phyloP scores from a whole-genome alignment of 1,139 yeast genomes.

The Barnettozyma hawaiiensis region DNA sequence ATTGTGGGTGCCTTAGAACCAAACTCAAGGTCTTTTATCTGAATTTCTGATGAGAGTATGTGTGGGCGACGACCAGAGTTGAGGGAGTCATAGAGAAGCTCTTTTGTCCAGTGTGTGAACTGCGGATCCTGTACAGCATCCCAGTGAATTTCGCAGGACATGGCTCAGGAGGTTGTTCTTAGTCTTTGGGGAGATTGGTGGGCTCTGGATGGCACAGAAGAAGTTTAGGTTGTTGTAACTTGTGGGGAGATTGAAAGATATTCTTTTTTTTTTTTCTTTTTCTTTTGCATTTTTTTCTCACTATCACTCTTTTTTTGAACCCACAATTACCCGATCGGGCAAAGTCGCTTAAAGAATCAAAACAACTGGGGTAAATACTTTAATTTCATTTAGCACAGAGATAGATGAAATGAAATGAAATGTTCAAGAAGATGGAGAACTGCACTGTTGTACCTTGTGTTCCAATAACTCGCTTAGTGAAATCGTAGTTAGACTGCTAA shows the following conservation, averaged over 20 bases:
- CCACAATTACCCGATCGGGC: background rate
- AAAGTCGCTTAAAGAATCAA: background rate
- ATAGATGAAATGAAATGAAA: no score
- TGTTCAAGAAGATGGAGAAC: no score
- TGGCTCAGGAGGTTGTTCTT: constrained; percentile 24
- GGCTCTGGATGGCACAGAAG: background rate
- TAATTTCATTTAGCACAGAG: no score
- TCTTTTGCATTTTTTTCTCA: background rate
- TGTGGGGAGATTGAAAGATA: background rate
- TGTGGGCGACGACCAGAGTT: constrained; percentile 73
- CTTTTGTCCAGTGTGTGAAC: constrained; percentile 60
- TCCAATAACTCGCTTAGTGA: no score
- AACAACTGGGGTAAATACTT: background rate
- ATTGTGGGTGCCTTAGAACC: constrained; percentile 75
- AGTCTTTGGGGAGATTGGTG: background rate
- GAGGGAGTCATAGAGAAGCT: constrained; percentile 67
- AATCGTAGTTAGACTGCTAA: no score
- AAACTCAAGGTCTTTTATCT: constrained; percentile 68
- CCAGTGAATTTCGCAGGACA: constrained; percentile 84
- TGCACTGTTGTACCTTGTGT: no score
- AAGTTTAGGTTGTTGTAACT: background rate
- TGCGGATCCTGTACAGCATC: constrained; percentile 67
- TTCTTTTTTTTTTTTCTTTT: background rate
- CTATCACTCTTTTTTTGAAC: background rate
- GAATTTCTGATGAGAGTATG: constrained; percentile 67